Evolutionary conservation across 2,329 filamentous ascomycete genomes (phyloP).

Genomic region (Gaeumannomyces sp.): DNA sequence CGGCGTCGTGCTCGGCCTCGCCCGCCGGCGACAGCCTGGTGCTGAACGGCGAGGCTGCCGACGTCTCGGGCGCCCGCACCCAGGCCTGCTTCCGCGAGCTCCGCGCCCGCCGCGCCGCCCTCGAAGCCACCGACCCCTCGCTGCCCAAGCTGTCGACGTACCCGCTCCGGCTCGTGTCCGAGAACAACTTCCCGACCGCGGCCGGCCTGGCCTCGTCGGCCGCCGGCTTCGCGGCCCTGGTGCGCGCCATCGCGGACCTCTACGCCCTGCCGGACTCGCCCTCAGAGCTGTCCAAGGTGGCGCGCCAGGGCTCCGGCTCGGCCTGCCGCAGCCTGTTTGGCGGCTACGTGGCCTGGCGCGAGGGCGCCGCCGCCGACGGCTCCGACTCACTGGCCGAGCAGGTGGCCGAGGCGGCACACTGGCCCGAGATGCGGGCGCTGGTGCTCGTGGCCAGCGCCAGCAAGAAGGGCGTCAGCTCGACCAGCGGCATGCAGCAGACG

Average conservation of each 20-base stretch:
- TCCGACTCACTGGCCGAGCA: conserved; percentile 83
- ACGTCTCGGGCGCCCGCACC: conserved; percentile 83
- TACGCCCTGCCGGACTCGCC: conserved; percentile 79
- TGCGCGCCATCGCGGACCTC: conserved; percentile 84
- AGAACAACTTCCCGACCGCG: conserved; percentile 99
- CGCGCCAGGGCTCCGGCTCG: conserved; percentile 88
- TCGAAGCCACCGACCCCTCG: conserved; percentile 66
- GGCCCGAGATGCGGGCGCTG: conserved; percentile 90
- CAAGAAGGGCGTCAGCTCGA: conserved; percentile 93
- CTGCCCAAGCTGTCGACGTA: conserved; percentile 76
- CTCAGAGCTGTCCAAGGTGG: conserved; percentile 79
- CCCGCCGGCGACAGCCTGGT: conserved; percentile 60
- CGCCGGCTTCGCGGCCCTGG: conserved; percentile 62
- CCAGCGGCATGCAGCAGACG: conserved; percentile 94
- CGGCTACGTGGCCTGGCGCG: conserved; percentile 92
- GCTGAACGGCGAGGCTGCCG: conserved; percentile 77
- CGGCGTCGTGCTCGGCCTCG: conserved; percentile 75
- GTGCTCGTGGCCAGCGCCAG: conserved; percentile 87
- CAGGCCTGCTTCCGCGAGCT: conserved; percentile 90
- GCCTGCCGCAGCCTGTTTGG: conserved; percentile 91
- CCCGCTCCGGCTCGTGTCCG: conserved; percentile 79
- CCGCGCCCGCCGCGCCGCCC: conserved; percentile 64
- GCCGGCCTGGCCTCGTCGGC: conserved; percentile 76
- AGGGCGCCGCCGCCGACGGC: conserved; percentile 69
- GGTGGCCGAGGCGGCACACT: conserved; percentile 82